Conservation (phyloP, 2,329 filamentous ascomycete genomes). For the Diaporthe humulicola region DNA sequence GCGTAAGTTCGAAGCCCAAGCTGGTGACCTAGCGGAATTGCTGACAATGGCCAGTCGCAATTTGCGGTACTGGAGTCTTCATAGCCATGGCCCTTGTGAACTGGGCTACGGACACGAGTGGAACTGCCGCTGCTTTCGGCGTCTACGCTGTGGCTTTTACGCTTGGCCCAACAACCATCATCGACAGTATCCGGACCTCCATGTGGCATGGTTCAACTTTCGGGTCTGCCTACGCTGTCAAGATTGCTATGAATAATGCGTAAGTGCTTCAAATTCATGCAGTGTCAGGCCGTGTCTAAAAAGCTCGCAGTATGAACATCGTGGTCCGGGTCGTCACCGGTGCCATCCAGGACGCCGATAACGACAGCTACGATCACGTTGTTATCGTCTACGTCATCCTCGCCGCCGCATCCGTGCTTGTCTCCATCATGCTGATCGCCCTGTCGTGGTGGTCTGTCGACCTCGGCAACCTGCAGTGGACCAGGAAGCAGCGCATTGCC, state of each 20-base stretch:
- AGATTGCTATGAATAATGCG: constrained; percentile 71
- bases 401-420: constrained; percentile 61
- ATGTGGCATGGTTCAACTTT: constrained; percentile 73
- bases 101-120: constrained; percentile 61
- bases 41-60: constrained; percentile 54
- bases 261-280: background rate
- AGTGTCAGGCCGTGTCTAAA: background rate
- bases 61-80: constrained; percentile 65
- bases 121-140: constrained; percentile 72
- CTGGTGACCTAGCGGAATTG: too few species aligned
- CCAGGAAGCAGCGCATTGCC: constrained; percentile 63
- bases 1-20: background rate
- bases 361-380: constrained; percentile 68
- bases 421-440: constrained; percentile 55
- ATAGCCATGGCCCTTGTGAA: constrained; percentile 67
- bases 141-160: constrained; percentile 68
- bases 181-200: constrained; percentile 71
- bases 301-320: constrained; percentile 65
- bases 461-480: constrained; percentile 69
- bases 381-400: constrained; percentile 69
- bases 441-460: constrained; percentile 53
- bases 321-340: constrained; percentile 70
- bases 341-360: constrained; percentile 69
- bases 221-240: constrained; percentile 70
- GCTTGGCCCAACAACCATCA: constrained; percentile 70